Evolutionary conservation across 1,284 basidiomycete species (phyloP).

Genomic region (Salmacisia buchloeana): DNA sequence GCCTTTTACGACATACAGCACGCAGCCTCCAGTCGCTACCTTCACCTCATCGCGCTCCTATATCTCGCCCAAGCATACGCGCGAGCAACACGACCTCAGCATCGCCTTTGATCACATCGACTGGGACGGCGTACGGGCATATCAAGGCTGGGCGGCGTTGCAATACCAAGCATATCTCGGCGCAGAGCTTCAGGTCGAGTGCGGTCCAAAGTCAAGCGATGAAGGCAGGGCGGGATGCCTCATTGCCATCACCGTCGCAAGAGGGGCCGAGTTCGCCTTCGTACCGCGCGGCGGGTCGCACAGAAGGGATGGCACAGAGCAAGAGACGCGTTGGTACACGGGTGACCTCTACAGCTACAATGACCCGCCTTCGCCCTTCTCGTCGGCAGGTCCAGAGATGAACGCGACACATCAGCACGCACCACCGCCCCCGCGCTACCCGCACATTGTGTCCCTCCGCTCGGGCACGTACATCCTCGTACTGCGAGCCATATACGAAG

Average conservation of each 20-base stretch:
- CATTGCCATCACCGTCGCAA: conserved; percentile 20
- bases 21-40: not conserved
- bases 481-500: conserved; percentile 24
- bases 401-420: conserved; percentile 7
- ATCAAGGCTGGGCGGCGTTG: conserved; percentile 25
- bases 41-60: not conserved
- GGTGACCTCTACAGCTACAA: conserved; percentile 36
- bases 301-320: not conserved
- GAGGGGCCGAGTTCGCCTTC: conserved; percentile 25
- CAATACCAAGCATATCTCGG: conserved; percentile 30
- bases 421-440: conserved; percentile 9
- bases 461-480: conserved; percentile 23
- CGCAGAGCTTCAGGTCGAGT: conserved; percentile 15
- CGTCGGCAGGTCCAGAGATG: no score
- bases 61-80: not conserved
- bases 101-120: conserved; percentile 21
- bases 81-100: conserved; percentile 13
- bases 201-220: no score
- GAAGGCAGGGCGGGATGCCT: conserved; percentile 2
- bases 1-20: not conserved
- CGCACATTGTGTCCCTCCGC: conserved; percentile 19
- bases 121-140: conserved; percentile 21
- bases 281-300: not conserved
- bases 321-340: conserved; percentile 28
- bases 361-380: no score